Percentiles rank a stretch among this genome's conserved stretches.
Evolutionary conservation across 2,329 filamentous ascomycete species (phyloP).

Genomic region (Ustulina deusta): DNA sequence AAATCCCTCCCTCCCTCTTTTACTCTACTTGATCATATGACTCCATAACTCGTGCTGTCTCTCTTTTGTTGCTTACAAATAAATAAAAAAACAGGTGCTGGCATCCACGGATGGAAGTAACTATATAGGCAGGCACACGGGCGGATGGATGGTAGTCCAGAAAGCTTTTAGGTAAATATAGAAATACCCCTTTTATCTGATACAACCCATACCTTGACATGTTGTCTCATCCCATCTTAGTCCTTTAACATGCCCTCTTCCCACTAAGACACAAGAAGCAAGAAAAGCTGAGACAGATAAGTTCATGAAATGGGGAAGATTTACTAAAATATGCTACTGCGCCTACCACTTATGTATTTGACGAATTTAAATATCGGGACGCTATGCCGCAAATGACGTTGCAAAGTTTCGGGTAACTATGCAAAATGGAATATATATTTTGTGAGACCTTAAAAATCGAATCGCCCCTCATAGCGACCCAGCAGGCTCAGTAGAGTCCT

Average conservation of each 20-base stretch:
- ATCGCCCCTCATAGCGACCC: slow-evolving; percentile 11
- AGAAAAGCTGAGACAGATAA: neutral
- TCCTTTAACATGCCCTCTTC: neutral
- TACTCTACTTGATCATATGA: neutral
- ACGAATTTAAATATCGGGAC: slow-evolving; percentile 9
- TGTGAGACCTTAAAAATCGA: neutral
- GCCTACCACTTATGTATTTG: slow-evolving; percentile 8
- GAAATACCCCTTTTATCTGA: too few relatives aligned
- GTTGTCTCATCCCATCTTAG: too few relatives aligned
- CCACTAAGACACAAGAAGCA: neutral
- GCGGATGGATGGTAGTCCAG: too few relatives aligned
- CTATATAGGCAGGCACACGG: neutral
- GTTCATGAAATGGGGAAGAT: neutral
- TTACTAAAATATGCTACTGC: slow-evolving; percentile 13
- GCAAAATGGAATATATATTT: neutral
- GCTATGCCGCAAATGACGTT: slow-evolving; percentile 26
- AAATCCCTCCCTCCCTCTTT: too few relatives aligned
- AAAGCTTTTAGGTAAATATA: too few relatives aligned
- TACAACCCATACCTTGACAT: too few relatives aligned
- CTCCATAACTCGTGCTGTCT: neutral
- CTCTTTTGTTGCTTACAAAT: slow-evolving; percentile 27
- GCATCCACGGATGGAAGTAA: neutral
- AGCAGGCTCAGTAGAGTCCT: slow-evolving; percentile 19
- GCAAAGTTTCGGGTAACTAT: neutral
- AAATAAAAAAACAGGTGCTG: too few relatives aligned